phyloP scores from a whole-genome alignment of 192 early-diverging fungal species.

The Linnemannia zychae region DNA sequence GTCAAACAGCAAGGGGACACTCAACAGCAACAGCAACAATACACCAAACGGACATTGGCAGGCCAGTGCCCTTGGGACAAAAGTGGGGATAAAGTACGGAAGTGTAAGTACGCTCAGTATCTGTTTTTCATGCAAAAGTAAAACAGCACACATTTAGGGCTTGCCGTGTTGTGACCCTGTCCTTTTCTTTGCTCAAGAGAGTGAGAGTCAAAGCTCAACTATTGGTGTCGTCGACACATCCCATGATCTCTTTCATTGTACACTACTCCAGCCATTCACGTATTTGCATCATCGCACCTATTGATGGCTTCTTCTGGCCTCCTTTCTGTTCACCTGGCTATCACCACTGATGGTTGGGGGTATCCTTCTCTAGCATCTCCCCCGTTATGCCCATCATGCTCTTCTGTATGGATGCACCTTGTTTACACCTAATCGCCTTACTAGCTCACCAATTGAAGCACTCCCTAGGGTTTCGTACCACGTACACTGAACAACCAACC shows the following conservation, averaged over 20 bases:
- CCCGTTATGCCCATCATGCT: not conserved
- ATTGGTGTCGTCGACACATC: not conserved
- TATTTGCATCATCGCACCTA: too few relatives aligned
- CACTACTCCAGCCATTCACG: not conserved
- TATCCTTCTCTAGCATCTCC: not conserved
- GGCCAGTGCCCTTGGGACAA: not conserved
- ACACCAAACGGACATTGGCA: not conserved
- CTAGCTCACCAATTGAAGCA: too few relatives aligned
- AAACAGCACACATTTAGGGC: conserved; percentile 5
- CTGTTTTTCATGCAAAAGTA: not conserved
- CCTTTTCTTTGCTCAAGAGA: not conserved
- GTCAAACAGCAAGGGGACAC: not conserved
- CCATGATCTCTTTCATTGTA: not conserved
- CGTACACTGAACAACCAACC: too few relatives aligned
- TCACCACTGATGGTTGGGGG: not conserved
- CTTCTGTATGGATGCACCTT: too few relatives aligned
- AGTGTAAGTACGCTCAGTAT: not conserved
- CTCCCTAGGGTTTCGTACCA: too few relatives aligned
- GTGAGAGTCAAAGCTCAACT: conserved; percentile 7
- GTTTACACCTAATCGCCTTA: too few relatives aligned
- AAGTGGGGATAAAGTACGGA: not conserved
- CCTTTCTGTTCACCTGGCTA: not conserved
- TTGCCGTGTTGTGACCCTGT: not conserved
- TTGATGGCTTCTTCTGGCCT: not conserved
- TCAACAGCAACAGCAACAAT: not conserved